Percentiles rank a stretch among this genome's conserved stretches.
Conservation (phyloP, 495 filamentous ascomycete species). For the Annulohypoxylon moriforme region DNA sequence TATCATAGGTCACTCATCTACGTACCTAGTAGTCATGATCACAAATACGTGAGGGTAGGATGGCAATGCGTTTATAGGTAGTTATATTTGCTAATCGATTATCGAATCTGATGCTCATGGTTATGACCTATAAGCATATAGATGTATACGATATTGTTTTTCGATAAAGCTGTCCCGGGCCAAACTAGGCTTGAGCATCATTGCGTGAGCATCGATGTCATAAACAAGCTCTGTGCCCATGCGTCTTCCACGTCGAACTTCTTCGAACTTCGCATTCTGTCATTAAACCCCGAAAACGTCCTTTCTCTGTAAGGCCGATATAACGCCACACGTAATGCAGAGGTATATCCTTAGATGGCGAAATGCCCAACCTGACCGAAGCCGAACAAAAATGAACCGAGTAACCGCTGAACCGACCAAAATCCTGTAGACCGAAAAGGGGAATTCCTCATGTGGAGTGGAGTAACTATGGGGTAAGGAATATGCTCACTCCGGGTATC, state of each 20-base stretch:
- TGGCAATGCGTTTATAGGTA: not conserved
- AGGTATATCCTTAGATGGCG: slow-evolving; percentile 37
- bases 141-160: not conserved
- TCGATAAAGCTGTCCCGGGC: not conserved
- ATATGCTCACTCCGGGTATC: slow-evolving; percentile 56
- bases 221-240: not conserved
- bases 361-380: slow-evolving; percentile 32
- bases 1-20: not conserved
- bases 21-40: not conserved
- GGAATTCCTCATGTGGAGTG: slow-evolving; percentile 45
- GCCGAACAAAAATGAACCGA: slow-evolving; percentile 25
- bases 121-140: not conserved
- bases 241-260: not conserved
- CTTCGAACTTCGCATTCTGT: slow-evolving; percentile 15
- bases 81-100: slow-evolving; percentile 11
- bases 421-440: slow-evolving; percentile 28
- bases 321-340: slow-evolving; percentile 40
- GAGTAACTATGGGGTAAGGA: slow-evolving; percentile 45
- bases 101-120: slow-evolving; percentile 1
- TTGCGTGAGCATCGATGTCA: not conserved
- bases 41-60: not conserved
- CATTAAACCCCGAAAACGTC: slow-evolving; percentile 20
- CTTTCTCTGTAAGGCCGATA: slow-evolving; percentile 27
- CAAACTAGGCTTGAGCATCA: not conserved
- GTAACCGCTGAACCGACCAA: slow-evolving; percentile 16